Evolutionary conservation across 306 rosid genomes (phyloP).

Genomic region (Phaseolus lunatus): DNA sequence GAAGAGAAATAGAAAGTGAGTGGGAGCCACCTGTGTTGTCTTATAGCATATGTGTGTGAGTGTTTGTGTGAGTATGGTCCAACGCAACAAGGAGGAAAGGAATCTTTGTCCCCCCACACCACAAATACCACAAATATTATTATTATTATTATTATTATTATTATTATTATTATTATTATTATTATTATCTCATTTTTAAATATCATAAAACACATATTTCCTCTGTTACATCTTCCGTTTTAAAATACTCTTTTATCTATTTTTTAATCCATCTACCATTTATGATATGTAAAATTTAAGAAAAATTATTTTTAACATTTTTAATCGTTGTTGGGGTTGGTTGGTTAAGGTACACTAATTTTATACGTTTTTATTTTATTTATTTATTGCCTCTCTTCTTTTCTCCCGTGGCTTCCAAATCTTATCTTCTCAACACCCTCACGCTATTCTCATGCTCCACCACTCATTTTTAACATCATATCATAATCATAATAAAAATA

Average conservation of each 20-base stretch:
- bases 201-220: background rate
- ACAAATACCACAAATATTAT: background rate
- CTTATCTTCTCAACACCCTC: constrained; percentile 9
- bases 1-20: background rate
- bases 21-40: background rate
- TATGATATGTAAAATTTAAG: too few relatives aligned
- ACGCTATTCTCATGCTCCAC: constrained; percentile 16
- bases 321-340: too few relatives aligned
- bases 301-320: too few relatives aligned
- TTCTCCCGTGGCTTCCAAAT: constrained; percentile 9
- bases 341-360: too few relatives aligned
- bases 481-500: too few relatives aligned
- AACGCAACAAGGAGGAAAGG: constrained; percentile 18
- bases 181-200: background rate
- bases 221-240: too few relatives aligned
- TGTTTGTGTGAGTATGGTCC: constrained; percentile 15
- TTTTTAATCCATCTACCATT: too few relatives aligned
- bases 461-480: background rate
- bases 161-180: too few relatives aligned
- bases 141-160: too few relatives aligned
- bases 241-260: too few relatives aligned
- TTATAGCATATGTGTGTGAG: background rate
- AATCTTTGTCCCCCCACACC: constrained; percentile 37
- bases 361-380: too few relatives aligned
- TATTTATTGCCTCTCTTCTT: background rate